phyloP scores from a whole-genome alignment of 495 filamentous ascomycete genomes.

The Neurospora sp. region DNA sequence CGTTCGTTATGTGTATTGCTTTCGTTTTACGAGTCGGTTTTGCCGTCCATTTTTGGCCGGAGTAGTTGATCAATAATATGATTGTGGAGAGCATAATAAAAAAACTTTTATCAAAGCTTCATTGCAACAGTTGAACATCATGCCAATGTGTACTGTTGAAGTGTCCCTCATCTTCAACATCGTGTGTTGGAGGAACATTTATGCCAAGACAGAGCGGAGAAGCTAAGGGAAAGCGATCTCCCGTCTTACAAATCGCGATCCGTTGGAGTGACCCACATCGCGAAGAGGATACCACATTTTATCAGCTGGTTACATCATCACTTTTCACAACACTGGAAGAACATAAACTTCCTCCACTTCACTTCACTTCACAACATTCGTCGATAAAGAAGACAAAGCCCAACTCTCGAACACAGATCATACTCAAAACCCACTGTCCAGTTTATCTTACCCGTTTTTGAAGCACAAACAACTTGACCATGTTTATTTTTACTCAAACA shows the following conservation, averaged over 20 bases:
- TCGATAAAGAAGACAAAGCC: not conserved
- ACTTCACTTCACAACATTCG: not conserved
- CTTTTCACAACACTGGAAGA: not conserved
- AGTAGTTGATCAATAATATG: not conserved
- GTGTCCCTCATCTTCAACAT: not conserved
- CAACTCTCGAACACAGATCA: not conserved
- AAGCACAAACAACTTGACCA: not conserved
- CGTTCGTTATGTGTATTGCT: not conserved
- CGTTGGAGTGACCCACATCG: not conserved
- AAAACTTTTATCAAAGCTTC: not conserved
- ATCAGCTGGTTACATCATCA: not conserved
- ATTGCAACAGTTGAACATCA: not conserved
- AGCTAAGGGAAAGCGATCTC: not conserved
- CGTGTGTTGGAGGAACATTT: not conserved
- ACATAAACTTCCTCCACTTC: not conserved
- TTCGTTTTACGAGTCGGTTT: not conserved
- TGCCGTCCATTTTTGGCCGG: too few relatives aligned
- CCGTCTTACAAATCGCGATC: not conserved
- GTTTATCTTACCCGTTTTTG: too few relatives aligned
- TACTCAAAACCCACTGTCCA: not conserved
- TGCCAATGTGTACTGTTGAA: not conserved
- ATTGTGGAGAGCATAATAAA: not conserved
- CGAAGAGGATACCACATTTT: not conserved
- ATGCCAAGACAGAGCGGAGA: not conserved
- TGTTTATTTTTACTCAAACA: not conserved